Evolutionary conservation across 2,329 filamentous ascomycete species (phyloP).

Genomic region (Ascocoryne sarcoides): DNA sequence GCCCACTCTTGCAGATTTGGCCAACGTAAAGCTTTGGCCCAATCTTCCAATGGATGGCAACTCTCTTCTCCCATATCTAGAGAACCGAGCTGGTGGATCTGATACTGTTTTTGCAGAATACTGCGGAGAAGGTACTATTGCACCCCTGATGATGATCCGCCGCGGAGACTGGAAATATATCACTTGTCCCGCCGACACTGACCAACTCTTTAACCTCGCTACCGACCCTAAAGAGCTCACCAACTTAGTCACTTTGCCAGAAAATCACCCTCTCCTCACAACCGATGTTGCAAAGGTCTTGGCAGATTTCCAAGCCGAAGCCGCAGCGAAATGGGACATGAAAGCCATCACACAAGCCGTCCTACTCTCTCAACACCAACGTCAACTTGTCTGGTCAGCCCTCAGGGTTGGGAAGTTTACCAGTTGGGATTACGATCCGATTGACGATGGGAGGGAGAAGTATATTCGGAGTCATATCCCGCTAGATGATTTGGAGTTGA

Average conservation of each 20-base stretch:
- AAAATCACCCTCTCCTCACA: constrained; percentile 28
- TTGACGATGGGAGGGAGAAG: constrained; percentile 59
- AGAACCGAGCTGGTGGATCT: constrained; percentile 52
- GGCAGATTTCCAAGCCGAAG: constrained; percentile 64
- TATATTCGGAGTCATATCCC: constrained; percentile 81
- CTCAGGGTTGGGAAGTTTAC: constrained; percentile 68
- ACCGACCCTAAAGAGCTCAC: constrained; percentile 43
- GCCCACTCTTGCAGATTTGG: constrained; percentile 78
- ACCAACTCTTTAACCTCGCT: constrained; percentile 74
- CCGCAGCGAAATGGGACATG: constrained; percentile 71
- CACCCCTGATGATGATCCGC: constrained; percentile 89
- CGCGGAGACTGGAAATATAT: constrained; percentile 87
- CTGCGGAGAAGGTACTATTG: constrained; percentile 84
- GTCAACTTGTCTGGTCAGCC: constrained; percentile 71
- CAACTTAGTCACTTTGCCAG: constrained; percentile 32
- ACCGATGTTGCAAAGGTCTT: constrained; percentile 32
- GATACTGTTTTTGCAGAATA: constrained; percentile 95
- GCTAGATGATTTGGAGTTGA: constrained; percentile 70
- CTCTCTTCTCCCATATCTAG: constrained; percentile 71
- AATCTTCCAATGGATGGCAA: constrained; percentile 78
- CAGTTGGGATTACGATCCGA: constrained; percentile 78
- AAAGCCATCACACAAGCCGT: constrained; percentile 67
- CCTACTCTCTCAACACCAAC: constrained; percentile 66
- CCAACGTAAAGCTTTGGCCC: constrained; percentile 59
- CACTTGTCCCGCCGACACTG: constrained; percentile 73